phyloP scores from a whole-genome alignment of 2,329 filamentous ascomycete species.

The Celoporthe dispersa region DNA sequence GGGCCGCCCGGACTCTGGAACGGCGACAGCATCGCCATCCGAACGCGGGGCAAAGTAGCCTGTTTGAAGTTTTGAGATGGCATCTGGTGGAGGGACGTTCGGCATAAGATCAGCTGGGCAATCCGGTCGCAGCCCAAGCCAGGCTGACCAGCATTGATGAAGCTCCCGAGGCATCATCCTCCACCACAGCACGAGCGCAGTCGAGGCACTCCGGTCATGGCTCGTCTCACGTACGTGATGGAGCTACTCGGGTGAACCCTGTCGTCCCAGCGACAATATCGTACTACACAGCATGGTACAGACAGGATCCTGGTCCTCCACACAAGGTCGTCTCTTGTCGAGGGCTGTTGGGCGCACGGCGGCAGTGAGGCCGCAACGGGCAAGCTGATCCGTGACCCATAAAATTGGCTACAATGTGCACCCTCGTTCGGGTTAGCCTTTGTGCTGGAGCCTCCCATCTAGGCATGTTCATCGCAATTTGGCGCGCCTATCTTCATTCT shows the following conservation, averaged over 20 bases:
- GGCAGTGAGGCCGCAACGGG: slow-evolving; percentile 38
- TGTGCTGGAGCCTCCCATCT: slow-evolving; percentile 28
- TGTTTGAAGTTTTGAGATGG: slow-evolving; percentile 36
- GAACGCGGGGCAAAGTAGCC: slow-evolving; percentile 29
- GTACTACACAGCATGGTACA: background rate
- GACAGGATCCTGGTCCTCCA: slow-evolving; percentile 14
- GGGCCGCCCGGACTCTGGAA: slow-evolving; percentile 32
- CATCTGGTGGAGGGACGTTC: slow-evolving; percentile 36
- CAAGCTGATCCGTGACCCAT: slow-evolving; percentile 35
- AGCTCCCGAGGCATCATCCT: slow-evolving; percentile 42
- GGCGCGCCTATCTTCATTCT: slow-evolving; percentile 20
- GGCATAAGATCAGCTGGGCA: slow-evolving; percentile 53
- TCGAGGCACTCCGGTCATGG: slow-evolving; percentile 41
- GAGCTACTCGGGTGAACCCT: slow-evolving; percentile 37
- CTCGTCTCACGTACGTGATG: slow-evolving; percentile 51
- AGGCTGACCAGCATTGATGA: slow-evolving; percentile 39
- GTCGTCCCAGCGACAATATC: slow-evolving; percentile 40
- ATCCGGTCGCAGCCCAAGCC: slow-evolving; percentile 52
- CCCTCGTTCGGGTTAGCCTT: slow-evolving; percentile 22
- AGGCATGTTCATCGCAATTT: slow-evolving; percentile 28
- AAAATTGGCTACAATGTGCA: slow-evolving; percentile 12
- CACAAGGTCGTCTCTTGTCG: slow-evolving; percentile 30
- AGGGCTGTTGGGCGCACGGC: slow-evolving; percentile 13
- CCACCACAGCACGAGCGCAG: slow-evolving; percentile 37
- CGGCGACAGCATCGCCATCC: slow-evolving; percentile 31